Evolutionary conservation across 1,139 yeast species (phyloP).

Genomic region (Suhomyces bribrorum): DNA sequence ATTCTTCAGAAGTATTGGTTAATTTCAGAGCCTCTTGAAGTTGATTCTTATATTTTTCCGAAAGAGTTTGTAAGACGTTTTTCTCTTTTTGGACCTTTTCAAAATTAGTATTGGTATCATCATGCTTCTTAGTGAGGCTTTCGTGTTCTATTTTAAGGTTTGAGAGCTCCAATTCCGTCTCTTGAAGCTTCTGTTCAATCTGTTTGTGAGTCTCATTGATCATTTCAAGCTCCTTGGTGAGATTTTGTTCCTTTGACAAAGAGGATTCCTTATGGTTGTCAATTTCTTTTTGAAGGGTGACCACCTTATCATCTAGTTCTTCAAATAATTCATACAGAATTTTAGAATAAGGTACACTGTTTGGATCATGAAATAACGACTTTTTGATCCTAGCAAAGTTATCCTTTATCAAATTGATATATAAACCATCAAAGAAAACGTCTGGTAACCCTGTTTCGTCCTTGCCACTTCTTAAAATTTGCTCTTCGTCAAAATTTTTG

Average conservation of each 20-base stretch:
- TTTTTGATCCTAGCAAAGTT: constrained; percentile 68
- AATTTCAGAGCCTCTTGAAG: constrained; percentile 32
- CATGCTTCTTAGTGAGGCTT: constrained; percentile 5
- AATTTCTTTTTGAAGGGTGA: constrained; percentile 26
- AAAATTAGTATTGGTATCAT: constrained; percentile 13
- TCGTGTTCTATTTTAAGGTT: constrained; percentile 22
- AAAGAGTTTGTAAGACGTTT: constrained; percentile 27
- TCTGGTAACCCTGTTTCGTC: constrained; percentile 88
- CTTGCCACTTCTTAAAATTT: constrained; percentile 27
- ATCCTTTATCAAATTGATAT: constrained; percentile 67
- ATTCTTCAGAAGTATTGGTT: constrained; percentile 24
- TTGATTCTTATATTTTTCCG: constrained; percentile 30
- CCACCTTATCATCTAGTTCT: constrained; percentile 50
- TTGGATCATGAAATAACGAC: constrained; percentile 75
- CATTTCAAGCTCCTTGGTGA: constrained; percentile 26
- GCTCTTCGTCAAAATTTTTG: constrained; percentile 54
- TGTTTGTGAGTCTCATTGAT: constrained; percentile 28
- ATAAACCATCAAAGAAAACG: constrained; percentile 68
- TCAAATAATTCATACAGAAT: constrained; percentile 74
- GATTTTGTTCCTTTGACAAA: constrained; percentile 22
- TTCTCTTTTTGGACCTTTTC: constrained; percentile 13
- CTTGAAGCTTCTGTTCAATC: constrained; percentile 35
- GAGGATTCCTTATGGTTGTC: constrained; percentile 29
- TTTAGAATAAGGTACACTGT: constrained; percentile 63
- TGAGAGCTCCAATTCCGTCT: constrained; percentile 35